phyloP scores from a whole-genome alignment of 192 early-diverging fungal genomes.

The Linnemannia exigua region DNA sequence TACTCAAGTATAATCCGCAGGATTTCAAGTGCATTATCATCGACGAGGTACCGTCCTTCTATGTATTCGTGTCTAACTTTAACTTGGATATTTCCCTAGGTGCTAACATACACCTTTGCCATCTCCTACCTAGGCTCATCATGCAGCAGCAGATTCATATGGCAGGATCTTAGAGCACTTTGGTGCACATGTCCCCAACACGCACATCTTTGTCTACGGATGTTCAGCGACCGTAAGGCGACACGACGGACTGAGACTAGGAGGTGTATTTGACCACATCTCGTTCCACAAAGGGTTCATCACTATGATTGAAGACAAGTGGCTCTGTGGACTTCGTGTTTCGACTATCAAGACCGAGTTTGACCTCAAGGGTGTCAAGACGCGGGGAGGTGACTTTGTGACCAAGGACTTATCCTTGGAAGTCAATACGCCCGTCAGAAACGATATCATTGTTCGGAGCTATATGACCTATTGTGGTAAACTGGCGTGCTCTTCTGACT shows the following conservation, averaged over 20 bases:
- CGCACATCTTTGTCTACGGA: slow-evolving; percentile 86
- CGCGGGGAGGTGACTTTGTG: slow-evolving; percentile 72
- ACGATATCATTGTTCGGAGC: slow-evolving; percentile 74
- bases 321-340: slow-evolving; percentile 79
- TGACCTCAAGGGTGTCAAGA: slow-evolving; percentile 66
- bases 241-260: slow-evolving; percentile 83
- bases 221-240: slow-evolving; percentile 93
- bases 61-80: neutral
- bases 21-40: slow-evolving; percentile 93
- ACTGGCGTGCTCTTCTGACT: neutral
- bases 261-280: slow-evolving; percentile 81
- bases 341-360: slow-evolving; percentile 75
- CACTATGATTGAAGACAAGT: slow-evolving; percentile 87
- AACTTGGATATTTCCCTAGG: neutral
- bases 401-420: slow-evolving; percentile 64
- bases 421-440: slow-evolving; percentile 72
- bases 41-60: slow-evolving; percentile 69
- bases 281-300: slow-evolving; percentile 80
- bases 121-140: slow-evolving; percentile 78
- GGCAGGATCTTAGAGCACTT: slow-evolving; percentile 81
- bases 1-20: slow-evolving; percentile 77
- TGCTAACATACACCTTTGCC: neutral
- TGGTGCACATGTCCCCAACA: slow-evolving; percentile 56
- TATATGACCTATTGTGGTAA: slow-evolving; percentile 67
- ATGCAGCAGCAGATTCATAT: slow-evolving; percentile 87